Base-by-base conservation (phyloP, 441 rosid genomes). In the Mallotus repandus region DNA sequence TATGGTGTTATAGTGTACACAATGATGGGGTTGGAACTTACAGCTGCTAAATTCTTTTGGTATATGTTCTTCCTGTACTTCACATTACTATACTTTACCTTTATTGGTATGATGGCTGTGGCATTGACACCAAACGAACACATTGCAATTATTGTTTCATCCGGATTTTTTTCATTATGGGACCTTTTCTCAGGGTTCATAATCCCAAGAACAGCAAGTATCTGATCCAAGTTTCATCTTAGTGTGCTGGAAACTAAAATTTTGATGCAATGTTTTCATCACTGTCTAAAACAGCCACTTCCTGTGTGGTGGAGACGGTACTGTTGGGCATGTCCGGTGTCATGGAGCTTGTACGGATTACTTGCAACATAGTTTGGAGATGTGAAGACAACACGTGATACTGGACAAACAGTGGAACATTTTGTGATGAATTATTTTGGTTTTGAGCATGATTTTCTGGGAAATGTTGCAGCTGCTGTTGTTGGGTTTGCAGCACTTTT, bases 291-390 rank as follows among this genome's bases (percentile, higher is more conserved):
- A 38, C 41, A 38, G 41, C 41, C 0, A 38, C 41, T 38, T 38
- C 93, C 91, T 0, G 56, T 80, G 2, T 88, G 92, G 92, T 88
- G 90, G 90, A 81, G 89, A 69, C 86, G 92, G 92, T 82, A 85
- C 74, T 85, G 74, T 63, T 88, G 90, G 89, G 63, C 45, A 19
- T 65, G 81, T 43, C 92, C 92, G 0, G 66, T 84, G 3, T 53
- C 89, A 11, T 88, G 90, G 92, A 86, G 86, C 4, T 45, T 88
- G 79, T 82, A 86, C 14, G 92, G 92, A 45, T 22, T 84, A 77
- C 1, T 84, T 29, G 81, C 19, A 38, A 86, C 92, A 9, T 88
- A 86, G 49, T 88, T 57, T 53, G 89, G 84, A 52, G 92, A 86
- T 19, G 0, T 80, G 6, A 32, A 79, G 46, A 14, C 65, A 0